Conservation (phyloP, 495 filamentous ascomycete species). For the Jackrogersella minutella region DNA sequence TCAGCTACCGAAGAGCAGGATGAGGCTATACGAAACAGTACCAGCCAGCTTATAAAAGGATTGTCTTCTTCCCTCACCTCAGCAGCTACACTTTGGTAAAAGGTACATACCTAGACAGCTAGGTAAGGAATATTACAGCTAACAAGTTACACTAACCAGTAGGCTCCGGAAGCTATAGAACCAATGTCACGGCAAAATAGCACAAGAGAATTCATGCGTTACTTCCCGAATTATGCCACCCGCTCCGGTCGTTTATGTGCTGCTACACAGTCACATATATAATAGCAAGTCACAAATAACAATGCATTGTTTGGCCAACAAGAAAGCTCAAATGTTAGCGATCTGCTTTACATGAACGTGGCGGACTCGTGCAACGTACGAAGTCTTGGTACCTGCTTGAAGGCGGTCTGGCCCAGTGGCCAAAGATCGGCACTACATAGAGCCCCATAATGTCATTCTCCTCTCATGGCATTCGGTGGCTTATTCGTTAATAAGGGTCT, state of each 20-base stretch:
- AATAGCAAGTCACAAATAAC: slow-evolving; percentile 4
- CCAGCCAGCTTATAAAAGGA: slow-evolving; percentile 1
- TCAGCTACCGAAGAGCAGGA: slow-evolving; percentile 1
- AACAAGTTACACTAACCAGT: neutral
- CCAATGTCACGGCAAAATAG: neutral
- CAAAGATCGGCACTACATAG: slow-evolving; percentile 31
- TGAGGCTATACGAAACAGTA: slow-evolving; percentile 17
- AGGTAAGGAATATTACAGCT: neutral
- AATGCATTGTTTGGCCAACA: slow-evolving; percentile 30
- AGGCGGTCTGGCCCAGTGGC: slow-evolving; percentile 35
- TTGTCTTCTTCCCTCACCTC: slow-evolving; percentile 19
- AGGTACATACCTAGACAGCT: too few relatives aligned
- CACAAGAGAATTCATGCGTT: slow-evolving; percentile 9
- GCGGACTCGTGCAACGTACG: slow-evolving; percentile 31
- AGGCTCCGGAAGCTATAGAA: slow-evolving; percentile 9
- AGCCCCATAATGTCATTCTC: slow-evolving; percentile 31
- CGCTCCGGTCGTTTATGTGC: neutral
- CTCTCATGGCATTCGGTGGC: slow-evolving; percentile 34
- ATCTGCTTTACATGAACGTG: slow-evolving; percentile 38
- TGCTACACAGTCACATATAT: neutral
- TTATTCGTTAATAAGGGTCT: slow-evolving; percentile 4
- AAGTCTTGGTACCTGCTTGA: slow-evolving; percentile 38
- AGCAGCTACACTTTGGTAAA: slow-evolving; percentile 18
- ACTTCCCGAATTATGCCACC: slow-evolving; percentile 3
- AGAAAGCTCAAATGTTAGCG: slow-evolving; percentile 17